phyloP scores from a whole-genome alignment of 768 basidiomycete species.

The Lactarius quietus region DNA sequence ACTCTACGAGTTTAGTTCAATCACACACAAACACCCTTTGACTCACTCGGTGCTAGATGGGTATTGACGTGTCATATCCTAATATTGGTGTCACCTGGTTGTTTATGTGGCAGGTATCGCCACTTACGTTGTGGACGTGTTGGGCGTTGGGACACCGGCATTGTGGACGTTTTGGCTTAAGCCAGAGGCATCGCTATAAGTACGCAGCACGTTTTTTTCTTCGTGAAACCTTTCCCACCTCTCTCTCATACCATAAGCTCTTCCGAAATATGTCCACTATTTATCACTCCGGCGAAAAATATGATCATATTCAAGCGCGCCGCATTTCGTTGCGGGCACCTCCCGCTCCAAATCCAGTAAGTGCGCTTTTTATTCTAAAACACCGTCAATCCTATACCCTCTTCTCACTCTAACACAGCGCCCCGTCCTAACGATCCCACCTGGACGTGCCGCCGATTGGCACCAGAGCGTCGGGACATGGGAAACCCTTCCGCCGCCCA shows the following conservation, averaged over 20 bases:
- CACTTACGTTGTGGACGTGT: not conserved
- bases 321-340: conserved; percentile 18
- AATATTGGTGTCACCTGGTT: not conserved
- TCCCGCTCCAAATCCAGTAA: conserved; percentile 16
- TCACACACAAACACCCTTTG: not conserved
- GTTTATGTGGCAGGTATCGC: not conserved
- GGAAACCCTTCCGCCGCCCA: conserved; percentile 12
- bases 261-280: conserved; percentile 2
- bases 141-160: too few species aligned
- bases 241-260: not conserved
- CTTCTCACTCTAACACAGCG: not conserved
- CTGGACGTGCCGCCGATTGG: conserved; percentile 21
- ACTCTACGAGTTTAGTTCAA: not conserved
- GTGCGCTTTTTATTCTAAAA: not conserved
- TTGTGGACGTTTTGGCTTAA: not conserved
- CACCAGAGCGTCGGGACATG: conserved; percentile 14
- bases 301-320: not conserved
- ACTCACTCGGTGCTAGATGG: not conserved
- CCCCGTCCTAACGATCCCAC: conserved; percentile 13
- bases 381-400: not conserved
- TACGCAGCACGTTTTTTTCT: not conserved
- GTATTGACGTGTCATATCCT: too few species aligned
- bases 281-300: not conserved
- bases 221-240: too few species aligned
- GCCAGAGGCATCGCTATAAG: conserved; percentile 5